A percentile compares a stretch with the other conserved stretches of the same genome.
These are phyloP conservation scores for Tricholoma matsutake DNA, from an alignment of 768 basidiomycete genomes.

Conservation along the genomic window DNA sequence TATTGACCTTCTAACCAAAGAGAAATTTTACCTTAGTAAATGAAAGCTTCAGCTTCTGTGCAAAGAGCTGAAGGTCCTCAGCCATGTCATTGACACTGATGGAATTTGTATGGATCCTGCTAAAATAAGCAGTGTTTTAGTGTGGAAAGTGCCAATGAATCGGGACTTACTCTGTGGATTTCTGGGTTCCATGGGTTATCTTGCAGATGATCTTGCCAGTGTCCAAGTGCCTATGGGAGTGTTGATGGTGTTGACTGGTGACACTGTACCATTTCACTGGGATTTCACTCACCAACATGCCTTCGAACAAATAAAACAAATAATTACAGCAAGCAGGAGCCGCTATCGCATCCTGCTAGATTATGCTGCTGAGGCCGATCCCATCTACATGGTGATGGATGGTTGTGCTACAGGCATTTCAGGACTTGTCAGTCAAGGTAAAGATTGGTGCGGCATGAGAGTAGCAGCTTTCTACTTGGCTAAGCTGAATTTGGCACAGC, in stretches of 20 bases:
- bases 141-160: slow-evolving; percentile 26
- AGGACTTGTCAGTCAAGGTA: slow-evolving; percentile 3
- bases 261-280: slow-evolving; percentile 20
- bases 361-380: slow-evolving; percentile 15
- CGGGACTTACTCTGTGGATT: slow-evolving; percentile 30
- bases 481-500: too few species aligned
- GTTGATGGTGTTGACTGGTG: slow-evolving; percentile 19
- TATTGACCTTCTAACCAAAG: too few species aligned
- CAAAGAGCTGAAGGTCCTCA: too few species aligned
- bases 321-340: slow-evolving; percentile 14
- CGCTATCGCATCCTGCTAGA: slow-evolving; percentile 17
- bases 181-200: slow-evolving; percentile 20
- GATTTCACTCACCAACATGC: slow-evolving; percentile 20
- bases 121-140: slow-evolving; percentile 32
- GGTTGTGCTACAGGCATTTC: slow-evolving; percentile 19
- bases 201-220: slow-evolving; percentile 12
- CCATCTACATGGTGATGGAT: slow-evolving; percentile 31
- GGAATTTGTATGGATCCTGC: too few species aligned
- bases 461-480: too few species aligned
- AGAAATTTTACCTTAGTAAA: too few species aligned
- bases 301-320: slow-evolving; percentile 32
- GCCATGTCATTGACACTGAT: too few species aligned
- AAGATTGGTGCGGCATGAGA: too few species aligned
- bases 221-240: slow-evolving; percentile 30
- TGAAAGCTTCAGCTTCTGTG: too few species aligned